Conservation (phyloP, 2,329 filamentous ascomycete species). For the Ascomycota sp. region DNA sequence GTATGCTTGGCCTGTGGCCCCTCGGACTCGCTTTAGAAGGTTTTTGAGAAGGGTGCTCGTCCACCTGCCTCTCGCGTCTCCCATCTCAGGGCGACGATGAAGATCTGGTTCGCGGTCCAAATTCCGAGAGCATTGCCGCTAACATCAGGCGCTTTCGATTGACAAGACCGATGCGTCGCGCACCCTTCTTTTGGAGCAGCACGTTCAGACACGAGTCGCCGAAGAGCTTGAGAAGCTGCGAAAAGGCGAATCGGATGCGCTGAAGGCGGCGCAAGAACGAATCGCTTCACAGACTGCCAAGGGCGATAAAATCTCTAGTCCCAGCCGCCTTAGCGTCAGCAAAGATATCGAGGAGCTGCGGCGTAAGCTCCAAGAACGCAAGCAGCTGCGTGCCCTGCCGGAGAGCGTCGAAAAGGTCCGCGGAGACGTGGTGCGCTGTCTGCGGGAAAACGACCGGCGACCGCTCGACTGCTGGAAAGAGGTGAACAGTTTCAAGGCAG, state of each 20-base stretch:
- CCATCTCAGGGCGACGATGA: no score
- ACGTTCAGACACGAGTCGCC: constrained; percentile 72
- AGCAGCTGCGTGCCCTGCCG: constrained; percentile 47
- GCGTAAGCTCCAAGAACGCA: constrained; percentile 38
- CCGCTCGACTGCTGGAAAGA: constrained; percentile 90
- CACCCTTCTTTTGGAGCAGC: constrained; percentile 62
- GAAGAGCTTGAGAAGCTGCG: constrained; percentile 67
- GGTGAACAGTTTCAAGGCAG: constrained; percentile 75
- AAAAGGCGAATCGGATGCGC: constrained; percentile 45
- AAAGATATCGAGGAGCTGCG: constrained; percentile 39
- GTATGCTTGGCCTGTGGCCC: constrained; percentile 40
- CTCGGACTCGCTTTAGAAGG: no score
- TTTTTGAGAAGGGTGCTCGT: no score
- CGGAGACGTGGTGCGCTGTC: constrained; percentile 55
- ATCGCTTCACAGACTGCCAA: constrained; percentile 41
- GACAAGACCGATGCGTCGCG: constrained; percentile 76
- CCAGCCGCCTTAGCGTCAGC: constrained; percentile 28
- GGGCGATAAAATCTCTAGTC: constrained; percentile 17
- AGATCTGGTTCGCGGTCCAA: no score
- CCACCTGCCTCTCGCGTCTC: no score
- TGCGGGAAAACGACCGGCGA: constrained; percentile 66
- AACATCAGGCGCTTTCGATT: not conserved
- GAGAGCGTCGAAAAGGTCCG: constrained; percentile 55
- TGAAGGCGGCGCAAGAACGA: constrained; percentile 48
- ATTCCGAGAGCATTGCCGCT: no score